Percentiles rank a stretch among this genome's conserved stretches.
Evolutionary conservation across 495 filamentous ascomycete species (phyloP).

Genomic region (Aspergillus sclerotioniger): DNA sequence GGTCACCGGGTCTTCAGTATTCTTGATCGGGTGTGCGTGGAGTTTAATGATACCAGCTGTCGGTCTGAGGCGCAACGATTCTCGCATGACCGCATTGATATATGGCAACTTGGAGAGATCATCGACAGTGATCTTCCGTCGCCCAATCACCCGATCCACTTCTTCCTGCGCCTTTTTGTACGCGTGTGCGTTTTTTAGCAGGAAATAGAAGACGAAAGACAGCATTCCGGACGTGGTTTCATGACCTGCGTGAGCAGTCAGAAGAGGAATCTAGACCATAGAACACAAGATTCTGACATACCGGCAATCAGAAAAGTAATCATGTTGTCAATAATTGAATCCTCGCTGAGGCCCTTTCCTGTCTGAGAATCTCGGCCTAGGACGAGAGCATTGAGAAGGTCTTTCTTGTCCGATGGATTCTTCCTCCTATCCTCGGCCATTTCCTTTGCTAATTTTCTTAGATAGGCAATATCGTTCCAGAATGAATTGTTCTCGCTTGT

Average conservation of each 20-base stretch:
- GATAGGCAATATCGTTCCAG: slow-evolving; percentile 52
- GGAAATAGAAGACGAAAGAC: slow-evolving; percentile 54
- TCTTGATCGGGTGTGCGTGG: slow-evolving; percentile 37
- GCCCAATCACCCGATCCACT: slow-evolving; percentile 64
- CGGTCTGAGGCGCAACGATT: slow-evolving; percentile 65
- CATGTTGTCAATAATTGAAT: slow-evolving; percentile 65
- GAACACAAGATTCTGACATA: slow-evolving; percentile 15
- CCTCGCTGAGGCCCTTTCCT: slow-evolving; percentile 58
- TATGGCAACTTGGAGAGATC: slow-evolving; percentile 67
- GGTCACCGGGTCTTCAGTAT: slow-evolving; percentile 52
- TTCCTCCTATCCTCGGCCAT: slow-evolving; percentile 58
- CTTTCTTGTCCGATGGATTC: slow-evolving; percentile 58
- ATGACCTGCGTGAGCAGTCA: slow-evolving; percentile 47
- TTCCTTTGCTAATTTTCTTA: slow-evolving; percentile 55
- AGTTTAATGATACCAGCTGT: slow-evolving; percentile 54
- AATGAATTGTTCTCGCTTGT: slow-evolving; percentile 56
- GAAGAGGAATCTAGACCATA: no score
- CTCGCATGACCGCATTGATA: slow-evolving; percentile 63
- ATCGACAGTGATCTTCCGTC: slow-evolving; percentile 59
- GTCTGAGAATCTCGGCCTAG: slow-evolving; percentile 65
- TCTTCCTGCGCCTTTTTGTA: slow-evolving; percentile 63
- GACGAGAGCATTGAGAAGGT: slow-evolving; percentile 70
- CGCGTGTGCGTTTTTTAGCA: slow-evolving; percentile 60
- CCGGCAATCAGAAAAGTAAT: slow-evolving; percentile 68
- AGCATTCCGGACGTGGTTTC: slow-evolving; percentile 68